phyloP scores from a whole-genome alignment of 805 yeast genomes.

The Candida cerambycidarum region DNA sequence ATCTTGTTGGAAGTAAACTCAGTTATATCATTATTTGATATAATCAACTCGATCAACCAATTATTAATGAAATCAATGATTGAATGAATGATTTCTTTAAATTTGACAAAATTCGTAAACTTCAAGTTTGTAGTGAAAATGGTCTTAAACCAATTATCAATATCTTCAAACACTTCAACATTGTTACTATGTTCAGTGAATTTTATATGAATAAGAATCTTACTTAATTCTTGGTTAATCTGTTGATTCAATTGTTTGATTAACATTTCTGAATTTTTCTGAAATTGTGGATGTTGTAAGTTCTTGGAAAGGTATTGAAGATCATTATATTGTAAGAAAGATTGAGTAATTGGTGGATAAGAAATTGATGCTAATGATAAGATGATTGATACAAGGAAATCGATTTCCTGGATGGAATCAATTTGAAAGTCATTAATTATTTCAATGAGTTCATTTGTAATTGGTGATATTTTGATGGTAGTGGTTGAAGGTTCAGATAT shows the following conservation, averaged over 20 bases:
- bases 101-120: constrained; percentile 27
- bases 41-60: constrained; percentile 27
- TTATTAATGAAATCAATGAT: constrained; percentile 29
- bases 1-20: constrained; percentile 35
- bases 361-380: constrained; percentile 30
- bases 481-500: neutral
- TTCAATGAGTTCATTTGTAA: constrained; percentile 22
- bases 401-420: constrained; percentile 19
- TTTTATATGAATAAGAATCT: constrained; percentile 10
- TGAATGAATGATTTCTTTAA: constrained; percentile 25
- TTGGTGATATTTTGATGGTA: constrained; percentile 19
- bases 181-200: constrained; percentile 9
- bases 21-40: constrained; percentile 30
- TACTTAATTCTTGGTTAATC: constrained; percentile 8
- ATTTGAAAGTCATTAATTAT: constrained; percentile 23
- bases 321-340: constrained; percentile 39
- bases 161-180: constrained; percentile 3
- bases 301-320: constrained; percentile 23
- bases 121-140: constrained; percentile 22
- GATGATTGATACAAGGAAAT: constrained; percentile 26
- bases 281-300: constrained; percentile 15
- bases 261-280: constrained; percentile 6
- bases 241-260: constrained; percentile 8
- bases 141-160: constrained; percentile 21
- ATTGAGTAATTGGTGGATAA: constrained; percentile 32